These are phyloP conservation scores for Nothophytophthora sp. DNA, from an alignment of 352 stramenopile genomes.

Conservation along the genomic window DNA sequence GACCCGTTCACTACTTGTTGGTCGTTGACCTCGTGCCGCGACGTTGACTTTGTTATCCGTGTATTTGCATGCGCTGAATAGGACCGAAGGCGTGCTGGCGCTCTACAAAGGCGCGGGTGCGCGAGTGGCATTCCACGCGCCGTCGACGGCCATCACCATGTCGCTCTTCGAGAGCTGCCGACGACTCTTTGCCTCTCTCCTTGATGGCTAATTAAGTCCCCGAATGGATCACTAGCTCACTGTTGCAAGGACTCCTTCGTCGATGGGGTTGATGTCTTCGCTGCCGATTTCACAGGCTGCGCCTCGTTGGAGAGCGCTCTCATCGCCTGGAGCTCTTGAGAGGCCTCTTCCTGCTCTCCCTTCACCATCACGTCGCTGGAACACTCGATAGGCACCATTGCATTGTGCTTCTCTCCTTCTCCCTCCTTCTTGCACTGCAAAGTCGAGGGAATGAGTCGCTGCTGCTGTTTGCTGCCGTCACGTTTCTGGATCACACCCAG, in stretches of 20 bases:
- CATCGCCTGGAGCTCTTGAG: conserved; percentile 23
- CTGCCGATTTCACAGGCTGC: conserved; percentile 24
- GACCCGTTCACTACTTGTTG: too few species aligned
- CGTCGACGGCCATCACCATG: conserved; percentile 97
- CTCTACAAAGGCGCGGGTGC: conserved; percentile 96
- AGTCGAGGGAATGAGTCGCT: conserved; percentile 11
- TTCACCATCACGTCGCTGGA: conserved; percentile 31
- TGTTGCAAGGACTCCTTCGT: too few species aligned
- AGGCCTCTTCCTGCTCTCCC: conserved; percentile 27
- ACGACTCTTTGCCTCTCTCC: conserved; percentile 48
- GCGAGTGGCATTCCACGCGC: conserved; percentile 94
- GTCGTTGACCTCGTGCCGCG: background rate
- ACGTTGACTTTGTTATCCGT: conserved; percentile 5
- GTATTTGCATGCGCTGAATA: conserved; percentile 28
- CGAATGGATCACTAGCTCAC: conserved; percentile 14
- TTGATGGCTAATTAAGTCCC: conserved; percentile 32
- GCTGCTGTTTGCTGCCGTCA: conserved; percentile 7
- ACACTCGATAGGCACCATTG: conserved; percentile 20
- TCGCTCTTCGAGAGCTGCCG: conserved; percentile 94
- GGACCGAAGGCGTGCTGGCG: conserved; percentile 84
- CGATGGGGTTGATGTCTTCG: too few species aligned
- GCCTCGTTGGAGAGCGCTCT: conserved; percentile 27
- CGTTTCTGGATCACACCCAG: conserved; percentile 60
- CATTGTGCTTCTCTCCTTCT: conserved; percentile 15
- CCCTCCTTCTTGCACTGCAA: background rate